Evolutionary conservation across 1,284 basidiomycete species (phyloP).

Genomic region (Rhodofomes roseus): DNA sequence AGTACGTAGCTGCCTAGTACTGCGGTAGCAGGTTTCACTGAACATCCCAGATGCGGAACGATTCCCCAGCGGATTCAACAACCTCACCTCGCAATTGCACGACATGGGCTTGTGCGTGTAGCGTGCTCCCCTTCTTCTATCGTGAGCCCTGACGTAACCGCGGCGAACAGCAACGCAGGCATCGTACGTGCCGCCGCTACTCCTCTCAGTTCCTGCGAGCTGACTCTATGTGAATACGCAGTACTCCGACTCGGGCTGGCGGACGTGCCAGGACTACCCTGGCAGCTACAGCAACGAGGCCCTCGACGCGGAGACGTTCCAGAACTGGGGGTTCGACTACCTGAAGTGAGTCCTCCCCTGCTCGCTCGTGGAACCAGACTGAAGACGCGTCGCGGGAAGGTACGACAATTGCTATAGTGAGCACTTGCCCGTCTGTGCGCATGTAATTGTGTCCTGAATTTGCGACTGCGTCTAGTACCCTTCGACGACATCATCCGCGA

Average conservation of each 20-base stretch:
- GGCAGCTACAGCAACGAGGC: constrained; percentile 31
- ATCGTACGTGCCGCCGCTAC: constrained; percentile 15
- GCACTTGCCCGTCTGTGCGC: background rate
- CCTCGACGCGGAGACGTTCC: constrained; percentile 36
- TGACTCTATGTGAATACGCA: background rate
- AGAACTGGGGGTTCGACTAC: constrained; percentile 48
- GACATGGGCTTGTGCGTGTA: constrained; percentile 41
- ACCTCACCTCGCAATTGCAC: constrained; percentile 39
- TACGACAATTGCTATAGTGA: constrained; percentile 48
- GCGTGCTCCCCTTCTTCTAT: background rate
- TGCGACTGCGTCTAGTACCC: constrained; percentile 32
- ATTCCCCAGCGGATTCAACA: constrained; percentile 41
- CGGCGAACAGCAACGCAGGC: constrained; percentile 23
- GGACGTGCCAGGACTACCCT: constrained; percentile 44
- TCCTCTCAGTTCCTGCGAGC: background rate
- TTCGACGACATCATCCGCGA: constrained; percentile 41
- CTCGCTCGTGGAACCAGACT: background rate
- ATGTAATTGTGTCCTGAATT: background rate
- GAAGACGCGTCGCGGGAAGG: constrained; percentile 15
- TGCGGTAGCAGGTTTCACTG: background rate
- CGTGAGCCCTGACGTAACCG: background rate
- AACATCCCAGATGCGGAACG: constrained; percentile 19
- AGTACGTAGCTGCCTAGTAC: constrained; percentile 15
- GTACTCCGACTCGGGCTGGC: constrained; percentile 42
- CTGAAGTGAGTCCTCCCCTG: constrained; percentile 34